Evolutionary conservation across 805 yeast species (phyloP).

Genomic region (Metschnikowia lochheadii): DNA sequence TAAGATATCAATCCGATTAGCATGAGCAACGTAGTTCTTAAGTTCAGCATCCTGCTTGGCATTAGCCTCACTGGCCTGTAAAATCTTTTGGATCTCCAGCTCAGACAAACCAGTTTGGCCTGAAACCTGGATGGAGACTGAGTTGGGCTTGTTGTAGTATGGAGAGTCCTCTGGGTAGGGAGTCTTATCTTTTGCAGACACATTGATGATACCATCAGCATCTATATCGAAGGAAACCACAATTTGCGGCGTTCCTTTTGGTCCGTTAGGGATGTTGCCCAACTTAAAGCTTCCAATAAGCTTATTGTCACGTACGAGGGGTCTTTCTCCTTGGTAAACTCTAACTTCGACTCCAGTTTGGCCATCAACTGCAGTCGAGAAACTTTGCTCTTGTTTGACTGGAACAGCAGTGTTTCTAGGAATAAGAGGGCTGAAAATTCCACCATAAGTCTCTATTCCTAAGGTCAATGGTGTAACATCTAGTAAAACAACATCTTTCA

Average conservation of each 20-base stretch:
- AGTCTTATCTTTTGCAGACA: constrained; percentile 53
- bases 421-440: constrained; percentile 73
- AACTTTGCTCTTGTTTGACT: constrained; percentile 65
- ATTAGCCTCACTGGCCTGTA: constrained; percentile 62
- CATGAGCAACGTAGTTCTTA: constrained; percentile 63
- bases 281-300: constrained; percentile 71
- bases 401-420: constrained; percentile 79
- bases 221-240: constrained; percentile 75
- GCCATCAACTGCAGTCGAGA: constrained; percentile 80
- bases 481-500: constrained; percentile 24
- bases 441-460: constrained; percentile 84
- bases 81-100: constrained; percentile 58
- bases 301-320: constrained; percentile 73
- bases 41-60: constrained; percentile 56
- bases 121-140: constrained; percentile 47
- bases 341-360: constrained; percentile 80
- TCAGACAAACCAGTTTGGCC: constrained; percentile 60
- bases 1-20: constrained; percentile 72
- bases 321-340: constrained; percentile 79
- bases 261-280: constrained; percentile 68
- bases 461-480: constrained; percentile 28
- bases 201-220: constrained; percentile 70
- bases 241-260: constrained; percentile 78
- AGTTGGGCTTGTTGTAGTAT: constrained; percentile 43
- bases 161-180: constrained; percentile 35